Evolutionary conservation across 352 stramenopile genomes (phyloP).

Genomic region (Phytophthora chlamydospora): DNA sequence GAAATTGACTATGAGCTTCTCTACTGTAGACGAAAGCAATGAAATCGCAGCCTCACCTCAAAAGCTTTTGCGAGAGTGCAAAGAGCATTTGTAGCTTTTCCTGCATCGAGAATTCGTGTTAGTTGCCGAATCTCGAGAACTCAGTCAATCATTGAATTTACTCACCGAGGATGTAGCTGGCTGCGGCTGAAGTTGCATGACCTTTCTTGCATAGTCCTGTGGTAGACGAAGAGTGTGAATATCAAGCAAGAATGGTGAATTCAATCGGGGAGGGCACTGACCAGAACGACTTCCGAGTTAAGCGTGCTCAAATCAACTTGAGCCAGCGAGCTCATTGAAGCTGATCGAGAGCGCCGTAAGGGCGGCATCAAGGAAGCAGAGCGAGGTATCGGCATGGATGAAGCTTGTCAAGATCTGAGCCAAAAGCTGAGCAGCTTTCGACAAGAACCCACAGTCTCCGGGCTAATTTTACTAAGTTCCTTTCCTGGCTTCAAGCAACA

Average conservation of each 20-base stretch:
- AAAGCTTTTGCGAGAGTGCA: conserved; percentile 41
- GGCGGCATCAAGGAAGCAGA: conserved; percentile 22
- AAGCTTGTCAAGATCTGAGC: neutral
- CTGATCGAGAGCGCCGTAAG: conserved; percentile 31
- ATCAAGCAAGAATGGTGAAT: neutral
- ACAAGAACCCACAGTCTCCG: conserved; percentile 1
- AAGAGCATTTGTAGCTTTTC: conserved; percentile 50
- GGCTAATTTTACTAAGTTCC: conserved; percentile 24
- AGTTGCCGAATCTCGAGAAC: neutral
- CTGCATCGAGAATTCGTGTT: conserved; percentile 9
- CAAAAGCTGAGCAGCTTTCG: neutral
- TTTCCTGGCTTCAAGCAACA: too few relatives aligned
- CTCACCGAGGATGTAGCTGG: conserved; percentile 26
- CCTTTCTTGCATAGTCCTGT: conserved; percentile 43
- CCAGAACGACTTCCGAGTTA: conserved; percentile 35
- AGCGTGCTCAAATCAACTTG: conserved; percentile 41
- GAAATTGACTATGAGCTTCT: neutral
- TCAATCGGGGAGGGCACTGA: neutral
- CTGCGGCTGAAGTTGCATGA: conserved; percentile 40
- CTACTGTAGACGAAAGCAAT: neutral
- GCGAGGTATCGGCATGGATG: conserved; percentile 11
- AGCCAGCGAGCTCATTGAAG: conserved; percentile 39
- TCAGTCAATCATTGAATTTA: neutral
- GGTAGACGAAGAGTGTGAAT: neutral
- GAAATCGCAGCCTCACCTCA: conserved; percentile 26